These are phyloP conservation scores for Clarireedia sp. DNA, from an alignment of 2,329 filamentous ascomycete species.

Conservation along the genomic window DNA sequence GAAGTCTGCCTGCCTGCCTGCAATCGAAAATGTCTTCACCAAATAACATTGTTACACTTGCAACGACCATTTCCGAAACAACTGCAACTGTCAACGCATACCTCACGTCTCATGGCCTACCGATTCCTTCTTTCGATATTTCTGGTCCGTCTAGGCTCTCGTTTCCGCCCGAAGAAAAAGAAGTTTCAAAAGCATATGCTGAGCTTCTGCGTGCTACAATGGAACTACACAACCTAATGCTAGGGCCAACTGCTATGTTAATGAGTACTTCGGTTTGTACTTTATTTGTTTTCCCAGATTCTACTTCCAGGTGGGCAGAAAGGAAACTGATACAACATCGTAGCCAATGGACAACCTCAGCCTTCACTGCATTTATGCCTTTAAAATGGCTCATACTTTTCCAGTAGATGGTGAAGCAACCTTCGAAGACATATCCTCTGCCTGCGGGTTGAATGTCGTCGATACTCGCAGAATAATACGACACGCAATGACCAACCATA, in stretches of 20 bases:
- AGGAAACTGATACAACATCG: neutral
- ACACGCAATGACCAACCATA: constrained; percentile 48
- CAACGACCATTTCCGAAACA: neutral
- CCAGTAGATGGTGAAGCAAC: constrained; percentile 30
- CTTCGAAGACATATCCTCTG: constrained; percentile 38
- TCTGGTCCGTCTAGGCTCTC: neutral
- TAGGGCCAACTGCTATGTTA: constrained; percentile 1
- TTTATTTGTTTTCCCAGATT: neutral
- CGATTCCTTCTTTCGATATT: neutral
- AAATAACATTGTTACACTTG: neutral
- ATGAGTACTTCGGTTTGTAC: neutral
- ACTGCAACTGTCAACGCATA: neutral
- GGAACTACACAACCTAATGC: constrained; percentile 1
- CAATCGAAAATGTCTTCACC: neutral
- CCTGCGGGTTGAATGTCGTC: constrained; percentile 39
- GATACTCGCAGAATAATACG: constrained; percentile 46
- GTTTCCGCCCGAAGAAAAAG: neutral
- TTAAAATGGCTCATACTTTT: neutral
- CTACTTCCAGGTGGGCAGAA: neutral
- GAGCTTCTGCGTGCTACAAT: neutral
- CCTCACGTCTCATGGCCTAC: neutral
- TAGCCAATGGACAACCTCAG: constrained; percentile 1
- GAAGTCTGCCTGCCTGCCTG: no score
- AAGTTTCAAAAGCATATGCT: neutral
- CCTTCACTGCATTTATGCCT: constrained; percentile 2